Evolutionary conservation across 1,284 basidiomycete genomes (phyloP).

Genomic region (Ustilago crameri): DNA sequence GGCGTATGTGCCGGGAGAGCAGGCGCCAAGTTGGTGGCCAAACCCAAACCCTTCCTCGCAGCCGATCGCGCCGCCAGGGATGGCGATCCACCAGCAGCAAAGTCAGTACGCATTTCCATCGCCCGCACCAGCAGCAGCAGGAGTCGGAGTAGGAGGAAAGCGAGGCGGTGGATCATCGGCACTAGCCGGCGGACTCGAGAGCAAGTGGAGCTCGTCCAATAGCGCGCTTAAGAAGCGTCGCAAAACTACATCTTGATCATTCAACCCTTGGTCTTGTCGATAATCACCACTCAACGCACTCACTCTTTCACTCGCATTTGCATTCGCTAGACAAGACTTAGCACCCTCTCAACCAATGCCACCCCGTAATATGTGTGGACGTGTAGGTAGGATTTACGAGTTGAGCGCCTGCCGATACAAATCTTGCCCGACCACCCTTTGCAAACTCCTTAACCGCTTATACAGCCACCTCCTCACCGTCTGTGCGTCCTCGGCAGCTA

Average conservation of each 20-base stretch:
- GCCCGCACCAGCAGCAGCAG: background rate
- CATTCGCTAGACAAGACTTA: too few relatives aligned
- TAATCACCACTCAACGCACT: background rate
- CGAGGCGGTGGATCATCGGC: too few relatives aligned
- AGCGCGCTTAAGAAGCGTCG: background rate
- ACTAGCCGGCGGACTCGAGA: conserved; percentile 9
- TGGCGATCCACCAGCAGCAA: too few relatives aligned
- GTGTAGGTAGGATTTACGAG: too few relatives aligned
- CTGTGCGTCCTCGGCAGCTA: conserved; percentile 79
- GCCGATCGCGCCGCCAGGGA: too few relatives aligned
- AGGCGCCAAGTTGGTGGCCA: background rate
- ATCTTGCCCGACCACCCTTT: conserved; percentile 66
- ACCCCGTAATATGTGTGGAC: too few relatives aligned
- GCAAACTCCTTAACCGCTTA: conserved; percentile 72
- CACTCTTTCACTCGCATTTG: background rate
- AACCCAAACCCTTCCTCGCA: too few relatives aligned
- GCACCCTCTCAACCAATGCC: too few relatives aligned
- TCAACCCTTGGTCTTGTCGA: background rate
- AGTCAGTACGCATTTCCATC: background rate
- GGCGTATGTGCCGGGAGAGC: background rate
- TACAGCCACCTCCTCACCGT: conserved; percentile 78
- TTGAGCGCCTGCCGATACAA: conserved; percentile 52
- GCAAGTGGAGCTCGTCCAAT: conserved; percentile 18
- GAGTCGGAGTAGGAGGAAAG: background rate
- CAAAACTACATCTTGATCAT: background rate